Conservation (phyloP, 768 basidiomycete genomes). For the Boletus pseudopeckii region DNA sequence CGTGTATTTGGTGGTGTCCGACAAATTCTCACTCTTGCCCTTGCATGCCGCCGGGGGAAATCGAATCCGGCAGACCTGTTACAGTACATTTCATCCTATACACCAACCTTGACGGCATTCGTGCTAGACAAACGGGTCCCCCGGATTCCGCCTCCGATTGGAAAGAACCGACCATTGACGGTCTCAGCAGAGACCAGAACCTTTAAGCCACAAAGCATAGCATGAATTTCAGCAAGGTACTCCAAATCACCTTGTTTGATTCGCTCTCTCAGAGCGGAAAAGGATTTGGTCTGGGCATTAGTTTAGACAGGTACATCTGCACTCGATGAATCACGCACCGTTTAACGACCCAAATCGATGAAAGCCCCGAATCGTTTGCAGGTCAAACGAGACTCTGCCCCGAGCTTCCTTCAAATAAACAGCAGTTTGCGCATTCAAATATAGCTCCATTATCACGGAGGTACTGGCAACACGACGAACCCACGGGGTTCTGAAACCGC, state of each 20-base stretch:
- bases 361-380: slow-evolving; percentile 42
- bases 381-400: slow-evolving; percentile 39
- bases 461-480: no score
- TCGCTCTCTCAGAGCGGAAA: slow-evolving; percentile 45
- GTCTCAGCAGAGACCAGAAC: slow-evolving; percentile 49
- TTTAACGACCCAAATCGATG: slow-evolving; percentile 55
- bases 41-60: no score
- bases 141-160: no score
- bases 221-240: slow-evolving; percentile 69
- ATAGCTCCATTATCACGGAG: background rate
- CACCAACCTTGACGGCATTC: no score
- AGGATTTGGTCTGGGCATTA: slow-evolving; percentile 43
- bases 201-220: slow-evolving; percentile 67
- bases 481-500: no score
- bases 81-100: no score
- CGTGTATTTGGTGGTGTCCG: no score
- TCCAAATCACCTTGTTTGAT: slow-evolving; percentile 57
- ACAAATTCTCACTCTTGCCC: no score
- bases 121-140: no score
- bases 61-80: no score
- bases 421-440: slow-evolving; percentile 45
- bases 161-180: slow-evolving; percentile 39
- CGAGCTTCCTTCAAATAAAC: slow-evolving; percentile 54
- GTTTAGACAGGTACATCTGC: background rate
- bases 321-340: slow-evolving; percentile 39